Base-by-base conservation (phyloP, 148 eudicot species). In the Suaeda aralocaspica region DNA sequence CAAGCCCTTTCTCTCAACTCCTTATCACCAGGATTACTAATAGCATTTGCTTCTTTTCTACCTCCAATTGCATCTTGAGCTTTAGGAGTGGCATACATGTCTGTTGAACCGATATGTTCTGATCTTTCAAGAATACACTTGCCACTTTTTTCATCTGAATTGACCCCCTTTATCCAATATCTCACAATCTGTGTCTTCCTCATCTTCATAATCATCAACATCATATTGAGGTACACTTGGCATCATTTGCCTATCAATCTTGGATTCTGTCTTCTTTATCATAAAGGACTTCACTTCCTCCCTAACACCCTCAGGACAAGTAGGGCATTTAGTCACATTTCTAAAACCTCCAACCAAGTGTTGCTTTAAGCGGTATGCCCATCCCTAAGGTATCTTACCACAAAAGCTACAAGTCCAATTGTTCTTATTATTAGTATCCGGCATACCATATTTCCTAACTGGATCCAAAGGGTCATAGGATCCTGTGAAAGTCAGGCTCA, bases 1-100 rank as follows among this genome's bases (percentile, higher is more conserved):
- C 65, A 56, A 42, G 57, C 49, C 12, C 41, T 55, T 0, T 56
- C 45, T 9, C 71, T 66, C 6, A 66, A n/a, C 30, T 74, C 41
- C 8, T 36, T 8, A 36, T 36, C 8, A 36, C n/a, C n/a, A n/a
- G n/a, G n/a, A n/a, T n/a, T n/a, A n/a, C n/a, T n/a, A n/a, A n/a
- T n/a, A n/a, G n/a, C n/a, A n/a, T n/a, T n/a, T n/a, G n/a, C n/a
- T n/a, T n/a, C n/a, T 4, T 36, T 36, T 36, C 8, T 36, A 4
- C 41, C 4, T 36, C 5, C 41, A 36, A 4, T 36, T 8, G 41
- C n/a, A 36, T 8, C 41, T 36, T 36, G 4, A 36, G 41, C 5
- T 36, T 36, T 36, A 36, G 41, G 41, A 36, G 41, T 36, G 41
- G 8, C 41, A 36, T 3, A 36, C 41, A 36, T 36, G 8, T 36